Evolutionary conservation across 441 rosid species (phyloP).

Genomic region (Hura crepitans): DNA sequence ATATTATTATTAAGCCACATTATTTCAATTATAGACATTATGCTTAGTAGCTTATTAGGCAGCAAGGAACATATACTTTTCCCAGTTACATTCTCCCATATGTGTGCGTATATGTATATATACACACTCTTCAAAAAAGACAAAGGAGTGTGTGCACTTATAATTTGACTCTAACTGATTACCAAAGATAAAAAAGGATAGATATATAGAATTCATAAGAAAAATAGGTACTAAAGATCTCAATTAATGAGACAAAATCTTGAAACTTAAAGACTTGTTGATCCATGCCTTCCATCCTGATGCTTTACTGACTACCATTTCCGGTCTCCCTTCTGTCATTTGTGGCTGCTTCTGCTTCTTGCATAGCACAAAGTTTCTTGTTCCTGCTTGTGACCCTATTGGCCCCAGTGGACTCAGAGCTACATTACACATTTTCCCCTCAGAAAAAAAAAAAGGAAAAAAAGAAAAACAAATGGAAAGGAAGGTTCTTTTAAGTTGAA

Average conservation of each 20-base stretch:
- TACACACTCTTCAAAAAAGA: background rate
- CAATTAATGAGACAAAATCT: conserved; percentile 11
- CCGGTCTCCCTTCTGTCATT: conserved; percentile 30
- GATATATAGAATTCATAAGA: too few species aligned
- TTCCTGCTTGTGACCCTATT: conserved; percentile 37
- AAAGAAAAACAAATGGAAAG: too few species aligned
- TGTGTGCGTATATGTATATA: background rate
- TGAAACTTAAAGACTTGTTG: conserved; percentile 32
- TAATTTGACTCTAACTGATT: background rate
- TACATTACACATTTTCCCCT: conserved; percentile 11
- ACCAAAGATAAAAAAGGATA: too few species aligned
- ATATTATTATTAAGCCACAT: background rate
- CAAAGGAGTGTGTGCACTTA: background rate
- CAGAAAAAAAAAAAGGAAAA: background rate
- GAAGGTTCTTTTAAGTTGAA: too few species aligned
- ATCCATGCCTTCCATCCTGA: conserved; percentile 57
- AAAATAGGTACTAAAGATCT: too few species aligned
- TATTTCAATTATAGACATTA: background rate
- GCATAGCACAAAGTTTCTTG: conserved; percentile 47
- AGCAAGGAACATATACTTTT: background rate
- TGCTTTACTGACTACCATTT: conserved; percentile 25
- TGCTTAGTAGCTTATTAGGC: too few species aligned
- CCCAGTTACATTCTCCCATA: too few species aligned
- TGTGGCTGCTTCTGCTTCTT: conserved; percentile 41
- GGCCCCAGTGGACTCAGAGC: conserved; percentile 46